phyloP scores from a whole-genome alignment of 805 yeast genomes.

The Saturnispora sanitii region DNA sequence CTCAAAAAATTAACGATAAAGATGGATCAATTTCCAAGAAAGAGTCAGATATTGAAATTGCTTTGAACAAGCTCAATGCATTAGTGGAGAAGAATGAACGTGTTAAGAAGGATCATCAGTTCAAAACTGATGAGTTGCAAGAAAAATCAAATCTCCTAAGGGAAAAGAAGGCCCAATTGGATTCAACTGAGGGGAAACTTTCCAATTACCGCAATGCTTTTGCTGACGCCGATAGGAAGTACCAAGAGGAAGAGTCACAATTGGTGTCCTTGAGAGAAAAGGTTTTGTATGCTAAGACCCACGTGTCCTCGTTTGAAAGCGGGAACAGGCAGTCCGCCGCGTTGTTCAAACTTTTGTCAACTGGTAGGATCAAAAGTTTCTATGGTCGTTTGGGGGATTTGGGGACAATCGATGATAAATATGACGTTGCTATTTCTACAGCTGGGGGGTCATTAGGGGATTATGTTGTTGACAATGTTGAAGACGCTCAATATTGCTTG shows the following conservation, averaged over 20 bases:
- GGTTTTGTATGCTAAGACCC: slow-evolving; percentile 54
- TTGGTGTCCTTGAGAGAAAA: slow-evolving; percentile 53
- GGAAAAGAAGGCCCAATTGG: slow-evolving; percentile 39
- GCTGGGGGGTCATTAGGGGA: slow-evolving; percentile 89
- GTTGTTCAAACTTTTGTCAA: slow-evolving; percentile 56
- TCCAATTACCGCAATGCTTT: too few species aligned
- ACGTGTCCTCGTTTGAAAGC: slow-evolving; percentile 49
- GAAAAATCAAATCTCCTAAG: slow-evolving; percentile 37
- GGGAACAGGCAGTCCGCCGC: too few species aligned
- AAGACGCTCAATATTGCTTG: slow-evolving; percentile 52
- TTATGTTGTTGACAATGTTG: slow-evolving; percentile 77
- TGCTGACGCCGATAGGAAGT: too few species aligned
- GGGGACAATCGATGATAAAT: slow-evolving; percentile 81
- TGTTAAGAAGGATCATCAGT: slow-evolving; percentile 26
- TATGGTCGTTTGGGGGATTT: slow-evolving; percentile 87
- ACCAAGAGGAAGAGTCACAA: too few species aligned
- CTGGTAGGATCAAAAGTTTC: slow-evolving; percentile 80
- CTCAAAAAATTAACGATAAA: slow-evolving; percentile 50
- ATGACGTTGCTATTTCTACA: slow-evolving; percentile 90
- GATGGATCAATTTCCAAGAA: slow-evolving; percentile 57
- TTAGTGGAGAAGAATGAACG: slow-evolving; percentile 33
- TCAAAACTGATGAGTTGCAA: slow-evolving; percentile 27
- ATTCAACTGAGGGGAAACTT: slow-evolving; percentile 44
- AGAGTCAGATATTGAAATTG: slow-evolving; percentile 52
- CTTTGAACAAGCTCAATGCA: slow-evolving; percentile 37